These are phyloP conservation scores for Fusarium albidum DNA, from an alignment of 2,329 filamentous ascomycete genomes.

Conservation along the genomic window DNA sequence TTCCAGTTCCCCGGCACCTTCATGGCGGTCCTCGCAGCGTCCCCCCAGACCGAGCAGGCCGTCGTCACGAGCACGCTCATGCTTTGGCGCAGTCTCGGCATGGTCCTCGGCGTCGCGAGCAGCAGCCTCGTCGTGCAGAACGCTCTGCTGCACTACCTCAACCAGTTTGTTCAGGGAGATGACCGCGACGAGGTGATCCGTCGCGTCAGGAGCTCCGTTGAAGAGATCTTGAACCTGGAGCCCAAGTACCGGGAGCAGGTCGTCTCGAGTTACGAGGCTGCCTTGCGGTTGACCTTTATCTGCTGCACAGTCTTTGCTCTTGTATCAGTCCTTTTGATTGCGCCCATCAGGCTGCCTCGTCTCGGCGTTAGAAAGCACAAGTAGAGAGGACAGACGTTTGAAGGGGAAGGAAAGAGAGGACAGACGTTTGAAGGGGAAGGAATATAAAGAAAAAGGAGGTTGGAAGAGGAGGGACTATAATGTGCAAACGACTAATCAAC, in stretches of 20 bases:
- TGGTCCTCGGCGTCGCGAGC: slow-evolving; percentile 76
- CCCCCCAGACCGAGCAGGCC: slow-evolving; percentile 68
- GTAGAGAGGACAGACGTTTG: not conserved
- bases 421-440: no score
- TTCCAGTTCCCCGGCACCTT: slow-evolving; percentile 72
- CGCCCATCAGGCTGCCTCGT: slow-evolving; percentile 63
- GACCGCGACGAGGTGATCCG: slow-evolving; percentile 65
- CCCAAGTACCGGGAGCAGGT: slow-evolving; percentile 61
- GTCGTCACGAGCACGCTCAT: slow-evolving; percentile 75
- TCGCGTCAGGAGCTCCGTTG: slow-evolving; percentile 62
- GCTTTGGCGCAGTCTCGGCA: slow-evolving; percentile 75
- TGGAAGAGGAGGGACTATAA: slow-evolving; percentile 5
- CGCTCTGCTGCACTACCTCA: slow-evolving; percentile 67
- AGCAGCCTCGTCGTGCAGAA: slow-evolving; percentile 80
- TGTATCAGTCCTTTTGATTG: slow-evolving; percentile 55
- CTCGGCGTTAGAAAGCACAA: slow-evolving; percentile 52
- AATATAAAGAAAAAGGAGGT: not conserved
- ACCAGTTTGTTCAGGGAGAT: slow-evolving; percentile 63
- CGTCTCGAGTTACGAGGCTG: slow-evolving; percentile 61
- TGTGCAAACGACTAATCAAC: slow-evolving; percentile 1
- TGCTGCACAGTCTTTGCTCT: slow-evolving; percentile 56
- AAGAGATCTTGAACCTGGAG: slow-evolving; percentile 57
- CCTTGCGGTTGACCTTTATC: slow-evolving; percentile 57
- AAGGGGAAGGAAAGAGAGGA: no score
- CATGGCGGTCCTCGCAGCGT: slow-evolving; percentile 68